These are phyloP conservation scores for Alnus glutinosa DNA, from an alignment of 306 rosid genomes.

Conservation along the genomic window DNA sequence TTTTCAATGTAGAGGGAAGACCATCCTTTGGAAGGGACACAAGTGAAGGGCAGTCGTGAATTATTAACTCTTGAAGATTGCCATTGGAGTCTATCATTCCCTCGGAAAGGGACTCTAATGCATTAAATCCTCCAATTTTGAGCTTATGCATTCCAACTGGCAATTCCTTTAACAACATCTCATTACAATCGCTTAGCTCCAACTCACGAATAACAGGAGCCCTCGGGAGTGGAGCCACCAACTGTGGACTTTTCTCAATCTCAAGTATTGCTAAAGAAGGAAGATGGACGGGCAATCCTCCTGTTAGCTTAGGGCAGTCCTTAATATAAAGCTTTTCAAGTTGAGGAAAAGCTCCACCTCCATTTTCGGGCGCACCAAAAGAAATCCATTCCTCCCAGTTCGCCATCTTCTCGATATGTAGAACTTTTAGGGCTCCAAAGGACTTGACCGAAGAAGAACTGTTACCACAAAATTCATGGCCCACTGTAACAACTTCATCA, in stretches of 20 bases:
- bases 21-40: too few species aligned
- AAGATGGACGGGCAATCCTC: too few species aligned
- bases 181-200: background rate
- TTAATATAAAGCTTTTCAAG: background rate
- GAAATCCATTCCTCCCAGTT: background rate
- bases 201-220: too few species aligned
- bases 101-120: background rate
- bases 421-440: background rate
- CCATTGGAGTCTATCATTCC: background rate
- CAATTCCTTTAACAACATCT: too few species aligned
- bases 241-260: too few species aligned
- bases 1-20: too few species aligned
- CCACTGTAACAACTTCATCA: background rate
- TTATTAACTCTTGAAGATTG: background rate
- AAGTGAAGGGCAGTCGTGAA: too few species aligned
- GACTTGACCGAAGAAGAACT: background rate
- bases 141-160: background rate
- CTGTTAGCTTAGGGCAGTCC: background rate
- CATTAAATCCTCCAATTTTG: background rate
- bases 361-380: background rate
- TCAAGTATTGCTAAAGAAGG: too few species aligned
- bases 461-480: conserved; percentile 12
- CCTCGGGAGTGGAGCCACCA: too few species aligned
- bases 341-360: background rate
- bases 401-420: background rate